Evolutionary conservation across 73 alveolate genomes (phyloP).

Genomic region (Strombidium stylifer): DNA sequence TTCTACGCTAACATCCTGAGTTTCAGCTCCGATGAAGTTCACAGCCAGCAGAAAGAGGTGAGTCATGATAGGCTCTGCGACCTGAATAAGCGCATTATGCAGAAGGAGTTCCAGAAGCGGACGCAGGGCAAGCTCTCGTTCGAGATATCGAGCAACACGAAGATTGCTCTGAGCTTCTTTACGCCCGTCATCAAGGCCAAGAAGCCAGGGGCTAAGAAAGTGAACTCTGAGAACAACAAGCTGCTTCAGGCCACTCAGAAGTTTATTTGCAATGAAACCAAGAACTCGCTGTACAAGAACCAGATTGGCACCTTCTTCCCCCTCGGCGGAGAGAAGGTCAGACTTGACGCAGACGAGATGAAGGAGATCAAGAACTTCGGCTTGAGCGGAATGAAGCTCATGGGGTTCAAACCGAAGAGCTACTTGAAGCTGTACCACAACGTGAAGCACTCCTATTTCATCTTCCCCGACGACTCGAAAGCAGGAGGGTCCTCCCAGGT

Average conservation of each 20-base stretch:
- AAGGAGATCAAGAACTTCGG: constrained; percentile 88
- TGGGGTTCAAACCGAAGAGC: constrained; percentile 92
- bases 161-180: constrained; percentile 88
- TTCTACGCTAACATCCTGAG: constrained; percentile 88
- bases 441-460: constrained; percentile 88
- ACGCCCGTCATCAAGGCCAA: constrained; percentile 75
- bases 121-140: constrained; percentile 82
- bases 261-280: constrained; percentile 89
- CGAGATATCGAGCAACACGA: constrained; percentile 69
- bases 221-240: constrained; percentile 86
- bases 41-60: constrained; percentile 23
- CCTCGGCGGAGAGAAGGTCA: constrained; percentile 90
- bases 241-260: constrained; percentile 74
- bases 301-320: constrained; percentile 87
- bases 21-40: constrained; percentile 84
- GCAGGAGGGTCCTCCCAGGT: constrained; percentile 89
- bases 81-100: constrained; percentile 75
- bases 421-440: constrained; percentile 91
- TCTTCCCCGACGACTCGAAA: constrained; percentile 95
- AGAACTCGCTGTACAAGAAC: constrained; percentile 86
- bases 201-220: constrained; percentile 84
- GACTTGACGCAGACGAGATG: constrained; percentile 85
- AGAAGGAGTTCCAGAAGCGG: constrained; percentile 87
- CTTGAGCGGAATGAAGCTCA: constrained; percentile 89
- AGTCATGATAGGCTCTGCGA: constrained; percentile 68